Evolutionary conservation across 768 basidiomycete genomes (phyloP), one percentile per base, ranked within the genome.

Genomic region (Cystoderma amianthinum): DNA sequence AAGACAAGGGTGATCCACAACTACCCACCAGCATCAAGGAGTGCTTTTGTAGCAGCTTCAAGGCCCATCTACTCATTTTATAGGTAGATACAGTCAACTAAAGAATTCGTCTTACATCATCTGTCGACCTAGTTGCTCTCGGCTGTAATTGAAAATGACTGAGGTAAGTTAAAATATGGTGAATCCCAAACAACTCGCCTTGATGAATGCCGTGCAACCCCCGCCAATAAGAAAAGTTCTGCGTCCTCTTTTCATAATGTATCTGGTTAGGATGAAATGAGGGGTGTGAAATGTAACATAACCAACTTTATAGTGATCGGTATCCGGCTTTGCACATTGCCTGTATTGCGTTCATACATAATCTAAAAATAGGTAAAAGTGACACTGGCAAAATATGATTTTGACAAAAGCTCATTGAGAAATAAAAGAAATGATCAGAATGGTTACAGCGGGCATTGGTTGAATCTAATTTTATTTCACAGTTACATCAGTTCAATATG

Each of bases 31-130:
- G 89, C 88, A 51, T 93, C 90, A 12, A 92, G 74, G 17, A 92
- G 69, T 0, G 90, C 89, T 51, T 93, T 92, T 1, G 86, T 88
- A 1, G 85, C 76, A 1, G 90, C 90, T 58, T 92, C 90, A 32
- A 91, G 65, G 4, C 87, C 88, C 83, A 92, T 89, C 83, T 88
- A n/a, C n/a, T n/a, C n/a, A n/a, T n/a, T n/a, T 28, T 15, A 41
- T 12, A 13, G 3, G 18, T 28, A 34, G 17, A 19, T 17, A 12
- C 15, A 13, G 17, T 12, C 23, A 21, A 30, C 9, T 17, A 38
- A 20, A 56, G n/a, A n/a, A n/a, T n/a, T n/a, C n/a, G n/a, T n/a
- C 77, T 46, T 59, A 83, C 84, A 49, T 90, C 85, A 46, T 87
- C 83, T 0, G 85, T 85, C 4, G 72, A 67, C 56, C 85, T 73